Conservation (phyloP, 2,329 filamentous ascomycete species). For the Lachnellula willkommii region DNA sequence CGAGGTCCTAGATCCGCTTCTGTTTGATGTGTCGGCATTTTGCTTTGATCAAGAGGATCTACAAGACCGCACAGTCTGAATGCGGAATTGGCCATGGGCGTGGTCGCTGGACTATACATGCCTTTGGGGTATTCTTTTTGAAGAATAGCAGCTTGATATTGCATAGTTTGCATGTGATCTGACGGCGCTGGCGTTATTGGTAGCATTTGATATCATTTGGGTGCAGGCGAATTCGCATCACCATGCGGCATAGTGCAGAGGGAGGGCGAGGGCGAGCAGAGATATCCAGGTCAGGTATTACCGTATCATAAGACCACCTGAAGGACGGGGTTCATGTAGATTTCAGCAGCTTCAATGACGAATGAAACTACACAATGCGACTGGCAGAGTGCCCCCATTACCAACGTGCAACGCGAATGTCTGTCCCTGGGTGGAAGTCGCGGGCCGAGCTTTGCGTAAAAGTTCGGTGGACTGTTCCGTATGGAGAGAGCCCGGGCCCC, state of each 20-base stretch:
- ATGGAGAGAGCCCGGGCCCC: too few species aligned
- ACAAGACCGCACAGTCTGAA: background rate
- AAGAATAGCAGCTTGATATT: background rate
- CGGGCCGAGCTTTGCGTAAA: too few species aligned
- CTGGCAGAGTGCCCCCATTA: too few species aligned
- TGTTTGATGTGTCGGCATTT: conserved; percentile 31
- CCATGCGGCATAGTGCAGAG: background rate
- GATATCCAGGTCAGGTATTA: too few species aligned
- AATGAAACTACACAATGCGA: too few species aligned
- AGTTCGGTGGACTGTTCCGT: too few species aligned
- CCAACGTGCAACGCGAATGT: too few species aligned
- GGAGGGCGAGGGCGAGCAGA: background rate
- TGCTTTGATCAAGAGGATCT: conserved; percentile 29
- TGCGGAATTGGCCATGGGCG: background rate
- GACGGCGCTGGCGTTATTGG: conserved; percentile 1
- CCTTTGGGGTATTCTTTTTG: conserved; percentile 1
- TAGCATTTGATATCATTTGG: background rate
- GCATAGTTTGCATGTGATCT: background rate
- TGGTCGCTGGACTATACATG: background rate
- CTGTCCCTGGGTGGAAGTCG: too few species aligned
- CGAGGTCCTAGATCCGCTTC: conserved; percentile 26
- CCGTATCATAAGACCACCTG: too few species aligned
- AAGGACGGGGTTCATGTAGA: background rate
- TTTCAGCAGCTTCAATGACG: background rate
- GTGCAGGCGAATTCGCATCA: background rate